Conservation (phyloP, 177 flowering plant species). For the Telopea speciosissima region DNA sequence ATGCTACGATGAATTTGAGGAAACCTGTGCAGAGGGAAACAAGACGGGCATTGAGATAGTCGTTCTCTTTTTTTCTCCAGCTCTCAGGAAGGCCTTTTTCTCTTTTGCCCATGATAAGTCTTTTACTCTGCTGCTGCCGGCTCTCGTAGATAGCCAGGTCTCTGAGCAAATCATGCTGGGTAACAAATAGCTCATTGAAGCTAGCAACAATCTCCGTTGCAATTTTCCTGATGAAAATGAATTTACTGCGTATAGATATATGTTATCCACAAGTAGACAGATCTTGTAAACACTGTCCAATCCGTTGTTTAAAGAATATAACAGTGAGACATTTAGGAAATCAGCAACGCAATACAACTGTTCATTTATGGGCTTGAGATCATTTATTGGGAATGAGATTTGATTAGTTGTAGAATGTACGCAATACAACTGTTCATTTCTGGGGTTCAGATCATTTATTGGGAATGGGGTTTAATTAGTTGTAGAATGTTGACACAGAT, state of each 20-base stretch:
- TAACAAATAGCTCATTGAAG: slow-evolving; percentile 31
- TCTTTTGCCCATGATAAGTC: slow-evolving; percentile 25
- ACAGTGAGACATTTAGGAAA: neutral
- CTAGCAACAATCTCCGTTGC: slow-evolving; percentile 22
- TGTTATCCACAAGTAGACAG: neutral
- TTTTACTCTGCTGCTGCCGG: slow-evolving; percentile 21
- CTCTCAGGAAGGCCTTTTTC: slow-evolving; percentile 30
- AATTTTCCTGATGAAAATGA: slow-evolving; percentile 28
- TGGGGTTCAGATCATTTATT: neutral
- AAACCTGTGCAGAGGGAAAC: slow-evolving; percentile 46
- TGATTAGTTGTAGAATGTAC: too few species aligned
- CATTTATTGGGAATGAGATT: neutral
- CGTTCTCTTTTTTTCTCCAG: slow-evolving; percentile 17
- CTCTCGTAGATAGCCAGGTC: slow-evolving; percentile 34
- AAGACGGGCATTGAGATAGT: slow-evolving; percentile 22
- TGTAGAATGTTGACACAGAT: neutral
- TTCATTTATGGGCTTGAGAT: neutral
- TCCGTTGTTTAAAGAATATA: neutral
- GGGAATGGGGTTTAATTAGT: neutral
- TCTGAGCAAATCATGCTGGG: slow-evolving; percentile 48
- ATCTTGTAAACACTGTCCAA: neutral
- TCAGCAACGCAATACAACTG: neutral
- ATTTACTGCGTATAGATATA: neutral
- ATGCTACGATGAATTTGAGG: neutral
- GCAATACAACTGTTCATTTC: neutral